These are phyloP conservation scores for Sextonia rubra DNA, from an alignment of 164 flowering plant species.

Conservation along the genomic window DNA sequence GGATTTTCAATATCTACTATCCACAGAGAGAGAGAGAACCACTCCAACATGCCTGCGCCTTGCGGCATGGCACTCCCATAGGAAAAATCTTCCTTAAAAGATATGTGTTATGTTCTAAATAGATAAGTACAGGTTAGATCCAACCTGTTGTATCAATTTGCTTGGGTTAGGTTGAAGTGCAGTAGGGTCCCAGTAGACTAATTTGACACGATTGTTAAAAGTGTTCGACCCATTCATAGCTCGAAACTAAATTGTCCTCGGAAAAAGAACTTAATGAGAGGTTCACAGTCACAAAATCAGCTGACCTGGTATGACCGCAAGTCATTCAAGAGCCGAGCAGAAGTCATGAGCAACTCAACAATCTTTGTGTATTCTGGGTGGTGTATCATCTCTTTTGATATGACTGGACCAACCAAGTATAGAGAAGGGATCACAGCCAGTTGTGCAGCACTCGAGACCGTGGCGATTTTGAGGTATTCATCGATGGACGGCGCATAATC, in stretches of 20 bases:
- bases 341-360: slow-evolving; percentile 32
- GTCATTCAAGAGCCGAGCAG: slow-evolving; percentile 37
- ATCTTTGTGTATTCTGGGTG: slow-evolving; percentile 13
- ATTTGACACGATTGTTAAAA: too few species aligned
- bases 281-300: neutral
- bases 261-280: neutral
- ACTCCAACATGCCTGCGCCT: too few species aligned
- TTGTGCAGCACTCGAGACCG: neutral
- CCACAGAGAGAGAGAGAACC: too few species aligned
- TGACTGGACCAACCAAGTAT: slow-evolving; percentile 3
- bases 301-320: neutral
- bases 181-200: too few species aligned
- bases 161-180: too few species aligned
- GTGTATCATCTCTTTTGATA: slow-evolving; percentile 2
- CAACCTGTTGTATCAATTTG: too few species aligned
- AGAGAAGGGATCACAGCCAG: neutral
- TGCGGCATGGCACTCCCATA: too few species aligned
- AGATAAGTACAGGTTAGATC: too few species aligned
- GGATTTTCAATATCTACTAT: too few species aligned
- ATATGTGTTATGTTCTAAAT: too few species aligned
- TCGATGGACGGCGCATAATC: neutral
- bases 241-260: neutral
- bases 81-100: too few species aligned
- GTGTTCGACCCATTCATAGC: too few species aligned
- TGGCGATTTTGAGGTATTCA: neutral